Evolutionary conservation across 169 alveolate species (phyloP).

Genomic region (Plasmodium fragile): DNA sequence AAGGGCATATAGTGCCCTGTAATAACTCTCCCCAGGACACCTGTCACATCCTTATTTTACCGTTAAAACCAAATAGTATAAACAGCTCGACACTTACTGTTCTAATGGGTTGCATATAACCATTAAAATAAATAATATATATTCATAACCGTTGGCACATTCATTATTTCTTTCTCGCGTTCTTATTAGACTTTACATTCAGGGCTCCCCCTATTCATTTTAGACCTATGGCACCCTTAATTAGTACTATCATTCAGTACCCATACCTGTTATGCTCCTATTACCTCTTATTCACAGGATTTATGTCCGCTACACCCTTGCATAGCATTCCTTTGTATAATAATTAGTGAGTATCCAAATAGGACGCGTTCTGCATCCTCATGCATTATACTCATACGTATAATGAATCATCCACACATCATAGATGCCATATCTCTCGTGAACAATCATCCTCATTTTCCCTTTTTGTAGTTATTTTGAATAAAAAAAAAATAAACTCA

Average conservation of each 20-base stretch:
- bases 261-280: not conserved
- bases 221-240: not conserved
- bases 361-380: not conserved
- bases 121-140: no score
- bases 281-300: not conserved
- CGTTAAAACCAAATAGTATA: not conserved
- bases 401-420: not conserved
- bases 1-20: not conserved
- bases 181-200: no score
- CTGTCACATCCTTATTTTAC: not conserved
- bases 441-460: not conserved
- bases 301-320: not conserved
- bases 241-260: not conserved
- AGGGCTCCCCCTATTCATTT: not conserved
- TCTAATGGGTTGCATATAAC: not conserved
- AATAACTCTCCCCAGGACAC: not conserved
- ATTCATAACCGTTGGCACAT: not conserved
- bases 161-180: not conserved
- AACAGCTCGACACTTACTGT: not conserved
- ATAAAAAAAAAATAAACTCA: not conserved
- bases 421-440: not conserved
- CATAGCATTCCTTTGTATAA: no score
- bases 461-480: not conserved
- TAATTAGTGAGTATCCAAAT: not conserved
- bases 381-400: no score